phyloP scores from a whole-genome alignment of 805 yeast genomes.

The Grigorovia transvaalensis region DNA sequence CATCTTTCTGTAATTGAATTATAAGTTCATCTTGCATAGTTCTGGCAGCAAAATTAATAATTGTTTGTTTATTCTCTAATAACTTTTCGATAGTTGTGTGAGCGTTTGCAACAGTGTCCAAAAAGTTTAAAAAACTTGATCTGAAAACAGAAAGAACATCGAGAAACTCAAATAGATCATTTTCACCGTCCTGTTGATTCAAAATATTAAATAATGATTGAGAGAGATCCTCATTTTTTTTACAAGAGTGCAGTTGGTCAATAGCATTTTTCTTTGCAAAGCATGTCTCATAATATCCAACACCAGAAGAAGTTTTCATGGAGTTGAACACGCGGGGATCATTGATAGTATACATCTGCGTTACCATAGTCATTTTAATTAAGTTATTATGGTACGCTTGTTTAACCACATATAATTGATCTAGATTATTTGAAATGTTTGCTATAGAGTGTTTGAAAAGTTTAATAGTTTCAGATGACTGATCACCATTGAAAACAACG shows the following conservation, averaged over 20 bases:
- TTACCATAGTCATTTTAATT: conserved; percentile 48
- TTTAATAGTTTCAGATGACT: conserved; percentile 21
- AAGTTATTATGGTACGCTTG: conserved; percentile 58
- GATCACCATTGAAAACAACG: conserved; percentile 9
- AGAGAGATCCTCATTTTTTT: background rate
- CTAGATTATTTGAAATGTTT: conserved; percentile 24
- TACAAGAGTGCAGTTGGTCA: background rate
- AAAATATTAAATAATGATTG: conserved; percentile 18
- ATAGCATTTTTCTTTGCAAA: background rate
- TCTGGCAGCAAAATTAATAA: conserved; percentile 63
- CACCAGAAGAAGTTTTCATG: conserved; percentile 41
- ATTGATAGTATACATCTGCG: conserved; percentile 57
- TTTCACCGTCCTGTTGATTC: conserved; percentile 36
- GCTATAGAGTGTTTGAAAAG: conserved; percentile 23
- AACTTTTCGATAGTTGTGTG: conserved; percentile 42
- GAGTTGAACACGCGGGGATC: conserved; percentile 69
- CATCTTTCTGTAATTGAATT: conserved; percentile 43
- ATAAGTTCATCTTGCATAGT: conserved; percentile 67
- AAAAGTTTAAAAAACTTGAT: conserved; percentile 25
- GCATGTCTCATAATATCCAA: conserved; percentile 20
- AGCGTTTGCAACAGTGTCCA: conserved; percentile 27
- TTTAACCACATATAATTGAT: conserved; percentile 64
- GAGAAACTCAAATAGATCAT: conserved; percentile 27
- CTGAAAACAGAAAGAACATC: conserved; percentile 24
- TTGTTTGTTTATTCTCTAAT: conserved; percentile 58